Base-by-base conservation (phyloP, 1,139 yeast species). In the Yamadazyma taylorii region DNA sequence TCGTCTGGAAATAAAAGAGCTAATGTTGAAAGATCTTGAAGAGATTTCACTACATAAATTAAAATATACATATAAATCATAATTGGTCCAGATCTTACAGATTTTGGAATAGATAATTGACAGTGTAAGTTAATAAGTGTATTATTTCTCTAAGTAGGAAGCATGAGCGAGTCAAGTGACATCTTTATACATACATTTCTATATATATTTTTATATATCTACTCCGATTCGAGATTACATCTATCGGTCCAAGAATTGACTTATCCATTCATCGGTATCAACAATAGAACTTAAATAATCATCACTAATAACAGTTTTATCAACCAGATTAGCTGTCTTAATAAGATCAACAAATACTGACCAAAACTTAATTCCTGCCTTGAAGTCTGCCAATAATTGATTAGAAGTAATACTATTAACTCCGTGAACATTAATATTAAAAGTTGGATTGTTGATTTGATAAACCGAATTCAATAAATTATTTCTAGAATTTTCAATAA, bases 391-490 rank as follows among this genome's bases (percentile, higher is more conserved):
- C 23, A 61, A 52, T 13, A 76, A 56, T 44, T 66, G 73, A 2
- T 52, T 57, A 1, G 60, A 46, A 2, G 66, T 63, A 17, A 69
- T 58, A 34, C 74, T 61, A 43, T 70, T 70, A 28, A 63, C 59
- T 2, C 76, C 75, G 46, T 66, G 58, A 24, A 69, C 73, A 46
- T 69, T 69, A 38, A 66, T 67, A 47, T 69, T 70, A 47, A 65
- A 68, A 3, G 71, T 58, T 5, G 68, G 55, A 36, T 62, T 63
- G 38, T 59, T 55, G 34, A 68, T 63, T 45, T 69, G 76, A 47
- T 61, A 69, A 13, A 70, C 69, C 13, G 56, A 54, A 39, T 63
- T 61, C 43, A 65, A 51, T 44, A 71, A 54, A 40, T 70, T 70
- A 23, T 63, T 67, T 37, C 55, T 56, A n/a, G 68, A 55, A 24